Evolutionary conservation across 2,329 filamentous ascomycete genomes (phyloP).

Genomic region (Cercospora nicotianae): DNA sequence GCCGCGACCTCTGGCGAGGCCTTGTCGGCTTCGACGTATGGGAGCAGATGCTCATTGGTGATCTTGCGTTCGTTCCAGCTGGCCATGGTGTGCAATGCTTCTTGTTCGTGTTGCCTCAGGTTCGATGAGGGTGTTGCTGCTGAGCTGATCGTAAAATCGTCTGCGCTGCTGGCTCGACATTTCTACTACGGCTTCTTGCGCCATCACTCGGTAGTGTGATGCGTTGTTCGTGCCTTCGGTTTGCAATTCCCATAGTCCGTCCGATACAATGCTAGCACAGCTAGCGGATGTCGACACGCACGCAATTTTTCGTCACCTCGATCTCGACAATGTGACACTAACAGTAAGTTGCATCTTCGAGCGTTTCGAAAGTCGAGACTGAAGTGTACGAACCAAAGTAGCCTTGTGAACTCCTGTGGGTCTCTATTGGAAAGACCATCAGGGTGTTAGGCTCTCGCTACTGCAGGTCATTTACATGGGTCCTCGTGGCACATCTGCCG

Average conservation of each 20-base stretch:
- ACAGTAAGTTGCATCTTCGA: not conserved
- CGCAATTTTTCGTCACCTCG: not conserved
- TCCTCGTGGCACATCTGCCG: not conserved
- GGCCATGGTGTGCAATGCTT: not conserved
- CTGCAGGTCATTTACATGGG: not conserved
- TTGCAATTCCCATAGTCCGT: not conserved
- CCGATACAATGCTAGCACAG: not conserved
- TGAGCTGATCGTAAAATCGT: not conserved
- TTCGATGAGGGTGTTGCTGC: not conserved
- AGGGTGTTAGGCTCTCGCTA: not conserved
- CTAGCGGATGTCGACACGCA: not conserved
- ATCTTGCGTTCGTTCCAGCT: not conserved
- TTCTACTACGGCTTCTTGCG: not conserved
- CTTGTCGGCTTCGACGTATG: not conserved
- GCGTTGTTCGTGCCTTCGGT: not conserved
- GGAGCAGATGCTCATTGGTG: slow-evolving; percentile 5
- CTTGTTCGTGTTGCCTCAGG: not conserved
- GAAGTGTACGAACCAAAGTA: not conserved
- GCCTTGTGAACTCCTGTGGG: not conserved
- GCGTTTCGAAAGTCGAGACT: not conserved
- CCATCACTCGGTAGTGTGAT: not conserved
- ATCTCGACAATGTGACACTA: not conserved
- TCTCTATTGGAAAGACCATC: not conserved
- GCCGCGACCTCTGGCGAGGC: slow-evolving; percentile 1
- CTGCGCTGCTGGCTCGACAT: not conserved